Base-by-base conservation (phyloP, 805 yeast species). In the Lipomyces oligophaga region DNA sequence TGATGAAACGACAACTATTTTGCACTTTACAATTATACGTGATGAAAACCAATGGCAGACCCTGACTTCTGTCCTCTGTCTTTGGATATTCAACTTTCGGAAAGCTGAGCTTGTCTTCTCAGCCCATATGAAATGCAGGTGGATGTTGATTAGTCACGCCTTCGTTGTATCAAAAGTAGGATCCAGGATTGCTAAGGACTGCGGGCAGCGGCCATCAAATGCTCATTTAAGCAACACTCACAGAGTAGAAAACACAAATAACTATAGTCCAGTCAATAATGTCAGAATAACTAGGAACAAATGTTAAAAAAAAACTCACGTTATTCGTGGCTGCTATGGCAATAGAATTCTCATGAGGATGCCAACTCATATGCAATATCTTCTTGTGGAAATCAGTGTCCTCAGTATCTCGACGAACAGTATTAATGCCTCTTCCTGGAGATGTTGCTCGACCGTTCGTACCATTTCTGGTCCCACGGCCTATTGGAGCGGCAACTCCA, bases 261-360 rank as follows among this genome's bases (percentile, higher is more conserved):
- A 58, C 58, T 54, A 36, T 16, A 34, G 19, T n/a, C 20, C 13
- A 16, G 46, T 5, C 13, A 6, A 5, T 4, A 39, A 15, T 3
- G 18, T 10, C 20, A 30, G 13, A n/a, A 21, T n/a, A 15, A 16
- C 41, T 8, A 11, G 11, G 37, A 39, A 22, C 15, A 7, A 31
- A 5, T 24, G 7, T 19, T 19, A 24, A 32, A 13, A 4, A 11
- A 2, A 26, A 25, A 41, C 60, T 49, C 39, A 86, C 76, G 70
- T 93, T 93, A 72, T 93, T 94, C 19, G 99, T 93, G 16, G 98
- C 97, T 39, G 97, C 97, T 63, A 93, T 85, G 34, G 98, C 98
- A 58, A 93, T 95, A 42, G 93, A 81, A 70, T 93, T 87, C 70
- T 94, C 98, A 58, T 74, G 75, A 55, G 99, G 98, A 73, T 93